These are phyloP conservation scores for Aspergillus sp. DNA, from an alignment of 2,329 filamentous ascomycete genomes.

Conservation along the genomic window DNA sequence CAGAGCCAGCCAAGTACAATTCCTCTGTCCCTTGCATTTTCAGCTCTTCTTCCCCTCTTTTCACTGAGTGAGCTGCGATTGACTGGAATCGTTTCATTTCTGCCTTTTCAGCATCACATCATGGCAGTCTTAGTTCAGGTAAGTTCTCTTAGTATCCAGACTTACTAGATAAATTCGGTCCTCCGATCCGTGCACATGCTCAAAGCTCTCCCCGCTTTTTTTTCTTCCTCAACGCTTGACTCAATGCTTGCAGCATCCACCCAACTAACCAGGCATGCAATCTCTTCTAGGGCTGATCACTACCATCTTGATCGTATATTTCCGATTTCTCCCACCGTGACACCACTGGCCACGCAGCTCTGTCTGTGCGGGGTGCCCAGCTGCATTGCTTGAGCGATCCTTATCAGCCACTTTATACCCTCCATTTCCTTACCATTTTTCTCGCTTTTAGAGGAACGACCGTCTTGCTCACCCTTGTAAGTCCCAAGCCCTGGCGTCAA, in stretches of 20 bases:
- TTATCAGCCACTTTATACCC: background rate
- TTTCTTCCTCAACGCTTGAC: background rate
- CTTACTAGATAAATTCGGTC: background rate
- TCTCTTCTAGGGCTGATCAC: slow-evolving; percentile 9
- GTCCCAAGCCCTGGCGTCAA: background rate
- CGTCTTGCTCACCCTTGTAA: background rate
- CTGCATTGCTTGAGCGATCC: background rate
- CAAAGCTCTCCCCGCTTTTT: background rate
- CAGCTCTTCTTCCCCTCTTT: background rate
- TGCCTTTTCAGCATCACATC: background rate
- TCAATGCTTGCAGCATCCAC: background rate
- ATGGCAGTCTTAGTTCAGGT: background rate
- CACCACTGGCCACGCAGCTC: background rate
- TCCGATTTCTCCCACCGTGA: background rate
- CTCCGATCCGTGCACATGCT: background rate
- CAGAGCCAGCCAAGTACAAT: background rate
- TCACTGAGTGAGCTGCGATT: background rate
- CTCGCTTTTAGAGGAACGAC: background rate
- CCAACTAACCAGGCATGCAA: background rate
- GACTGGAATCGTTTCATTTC: background rate
- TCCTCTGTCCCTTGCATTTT: background rate
- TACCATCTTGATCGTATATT: background rate
- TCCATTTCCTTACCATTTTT: background rate
- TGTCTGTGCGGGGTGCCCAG: slow-evolving; percentile 4
- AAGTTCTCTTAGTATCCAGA: background rate